Evolutionary conservation across 352 stramenopile species (phyloP).

Genomic region (Plasmopara muralis): DNA sequence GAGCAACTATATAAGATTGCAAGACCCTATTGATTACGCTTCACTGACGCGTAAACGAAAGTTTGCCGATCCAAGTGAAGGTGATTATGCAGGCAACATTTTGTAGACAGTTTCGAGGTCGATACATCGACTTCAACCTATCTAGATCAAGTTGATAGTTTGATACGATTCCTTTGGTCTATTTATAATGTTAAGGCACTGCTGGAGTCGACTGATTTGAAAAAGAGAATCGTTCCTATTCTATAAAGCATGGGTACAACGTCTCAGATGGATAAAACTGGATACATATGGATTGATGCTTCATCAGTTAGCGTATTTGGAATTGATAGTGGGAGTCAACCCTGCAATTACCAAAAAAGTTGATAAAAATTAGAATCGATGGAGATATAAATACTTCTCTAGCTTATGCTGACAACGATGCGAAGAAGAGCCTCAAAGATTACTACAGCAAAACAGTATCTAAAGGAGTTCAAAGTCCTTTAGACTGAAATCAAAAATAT

Average conservation of each 20-base stretch:
- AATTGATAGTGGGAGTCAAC: conserved; percentile 8
- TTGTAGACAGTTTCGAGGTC: no score
- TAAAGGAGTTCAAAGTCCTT: conserved; percentile 12
- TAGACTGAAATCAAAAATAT: conserved; percentile 15
- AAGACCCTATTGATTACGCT: no score
- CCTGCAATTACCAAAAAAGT: conserved; percentile 4
- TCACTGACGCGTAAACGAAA: no score
- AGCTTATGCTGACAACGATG: conserved; percentile 17
- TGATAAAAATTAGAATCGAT: conserved; percentile 7
- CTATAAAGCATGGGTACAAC: conserved; percentile 10
- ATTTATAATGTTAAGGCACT: no score
- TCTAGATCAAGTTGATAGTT: no score
- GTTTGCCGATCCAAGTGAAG: no score
- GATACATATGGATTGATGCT: no score
- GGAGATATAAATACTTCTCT: conserved; percentile 11
- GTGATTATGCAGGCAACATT: no score
- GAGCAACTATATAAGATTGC: no score
- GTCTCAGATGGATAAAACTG: no score
- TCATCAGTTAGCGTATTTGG: conserved; percentile 14
- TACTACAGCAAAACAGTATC: conserved; percentile 16
- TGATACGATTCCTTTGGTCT: no score
- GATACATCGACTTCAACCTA: no score
- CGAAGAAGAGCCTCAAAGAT: conserved; percentile 12
- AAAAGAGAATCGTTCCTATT: conserved; percentile 14
- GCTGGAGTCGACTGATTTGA: conserved; percentile 7